Conservation (phyloP, 495 filamentous ascomycete genomes). For the Neurospora pannonica region DNA sequence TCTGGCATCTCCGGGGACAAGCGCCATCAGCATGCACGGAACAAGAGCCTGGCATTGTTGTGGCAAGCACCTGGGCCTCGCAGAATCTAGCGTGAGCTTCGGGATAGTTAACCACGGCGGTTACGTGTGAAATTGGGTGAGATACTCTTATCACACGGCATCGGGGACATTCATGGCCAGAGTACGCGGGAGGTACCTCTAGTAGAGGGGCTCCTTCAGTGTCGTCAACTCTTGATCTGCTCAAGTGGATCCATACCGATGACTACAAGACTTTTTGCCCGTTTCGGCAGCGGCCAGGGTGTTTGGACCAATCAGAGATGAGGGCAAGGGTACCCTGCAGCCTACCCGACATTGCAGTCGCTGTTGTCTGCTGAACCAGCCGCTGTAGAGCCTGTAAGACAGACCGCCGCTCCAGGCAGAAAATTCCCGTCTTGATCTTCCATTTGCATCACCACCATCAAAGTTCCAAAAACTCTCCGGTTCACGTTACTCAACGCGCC, state of each 20-base stretch:
- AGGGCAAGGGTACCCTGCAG: neutral
- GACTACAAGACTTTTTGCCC: neutral
- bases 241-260: neutral
- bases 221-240: neutral
- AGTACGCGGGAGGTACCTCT: neutral
- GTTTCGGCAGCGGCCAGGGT: neutral
- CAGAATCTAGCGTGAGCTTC: neutral
- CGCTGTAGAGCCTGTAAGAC: neutral
- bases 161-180: neutral
- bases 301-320: neutral
- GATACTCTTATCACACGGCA: neutral
- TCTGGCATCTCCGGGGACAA: neutral
- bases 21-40: neutral
- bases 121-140: neutral
- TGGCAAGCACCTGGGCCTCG: neutral
- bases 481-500: neutral
- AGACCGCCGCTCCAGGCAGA: neutral
- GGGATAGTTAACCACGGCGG: neutral
- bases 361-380: neutral
- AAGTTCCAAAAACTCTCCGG: neutral
- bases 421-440: too few relatives aligned
- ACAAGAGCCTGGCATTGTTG: neutral
- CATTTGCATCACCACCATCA: neutral
- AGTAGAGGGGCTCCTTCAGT: neutral
- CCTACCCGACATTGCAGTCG: neutral